Evolutionary conservation across 257 asterid genomes (phyloP).

Genomic region (Solanum chilense): DNA sequence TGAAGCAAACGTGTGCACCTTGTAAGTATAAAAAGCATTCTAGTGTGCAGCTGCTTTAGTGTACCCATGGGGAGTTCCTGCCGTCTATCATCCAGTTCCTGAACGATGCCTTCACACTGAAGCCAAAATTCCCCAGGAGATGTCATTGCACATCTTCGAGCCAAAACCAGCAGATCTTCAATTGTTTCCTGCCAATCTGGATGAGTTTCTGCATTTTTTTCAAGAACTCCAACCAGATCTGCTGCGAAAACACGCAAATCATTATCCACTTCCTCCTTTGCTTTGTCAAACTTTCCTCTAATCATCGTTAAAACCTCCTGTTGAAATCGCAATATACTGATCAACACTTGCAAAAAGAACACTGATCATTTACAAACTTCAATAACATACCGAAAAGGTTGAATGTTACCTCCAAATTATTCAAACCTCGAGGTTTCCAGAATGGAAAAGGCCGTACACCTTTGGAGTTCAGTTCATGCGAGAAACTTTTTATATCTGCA

Average conservation of each 20-base stretch:
- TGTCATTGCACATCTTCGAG: slow-evolving; percentile 96
- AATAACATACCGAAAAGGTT: neutral
- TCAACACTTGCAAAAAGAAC: slow-evolving; percentile 6
- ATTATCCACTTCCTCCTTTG: slow-evolving; percentile 96
- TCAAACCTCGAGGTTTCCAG: slow-evolving; percentile 91
- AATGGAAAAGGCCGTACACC: slow-evolving; percentile 98
- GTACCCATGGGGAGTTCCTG: slow-evolving; percentile 95
- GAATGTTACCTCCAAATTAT: slow-evolving; percentile 77
- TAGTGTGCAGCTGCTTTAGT: slow-evolving; percentile 92
- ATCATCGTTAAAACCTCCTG: slow-evolving; percentile 96
- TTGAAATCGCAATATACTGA: slow-evolving; percentile 7
- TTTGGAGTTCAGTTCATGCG: slow-evolving; percentile 93
- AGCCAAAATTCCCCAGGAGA: slow-evolving; percentile 97
- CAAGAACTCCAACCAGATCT: slow-evolving; percentile 82
- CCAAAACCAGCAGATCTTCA: slow-evolving; percentile 84
- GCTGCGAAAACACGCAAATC: slow-evolving; percentile 96
- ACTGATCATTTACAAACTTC: slow-evolving; percentile 1
- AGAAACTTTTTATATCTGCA: slow-evolving; percentile 90
- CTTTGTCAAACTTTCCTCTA: slow-evolving; percentile 85
- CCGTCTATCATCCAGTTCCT: slow-evolving; percentile 92
- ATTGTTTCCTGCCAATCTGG: slow-evolving; percentile 99
- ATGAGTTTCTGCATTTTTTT: slow-evolving; percentile 83
- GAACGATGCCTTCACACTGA: slow-evolving; percentile 98
- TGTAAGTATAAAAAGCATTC: slow-evolving; percentile 97
- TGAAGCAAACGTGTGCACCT: slow-evolving; percentile 93